Conservation (phyloP, 139 green algal species). For the Chlorella sp. region DNA sequence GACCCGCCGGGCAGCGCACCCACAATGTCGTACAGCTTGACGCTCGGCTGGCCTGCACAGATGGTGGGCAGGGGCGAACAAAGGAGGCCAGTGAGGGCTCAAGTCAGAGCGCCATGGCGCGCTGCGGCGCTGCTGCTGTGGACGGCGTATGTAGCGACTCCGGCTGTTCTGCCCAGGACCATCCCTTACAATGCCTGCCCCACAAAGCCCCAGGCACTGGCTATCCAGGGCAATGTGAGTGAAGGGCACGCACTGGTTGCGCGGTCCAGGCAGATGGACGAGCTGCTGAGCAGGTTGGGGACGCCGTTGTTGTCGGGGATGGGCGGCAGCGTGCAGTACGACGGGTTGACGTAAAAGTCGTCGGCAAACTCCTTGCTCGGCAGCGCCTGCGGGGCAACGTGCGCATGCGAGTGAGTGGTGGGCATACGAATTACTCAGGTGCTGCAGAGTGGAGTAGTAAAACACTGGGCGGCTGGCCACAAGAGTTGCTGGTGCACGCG, state of each 20-base stretch:
- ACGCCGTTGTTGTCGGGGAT: background rate
- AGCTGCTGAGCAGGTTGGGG: background rate
- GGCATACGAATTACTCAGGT: background rate
- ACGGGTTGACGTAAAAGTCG: background rate
- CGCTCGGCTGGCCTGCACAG: background rate
- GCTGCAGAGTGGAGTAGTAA: background rate
- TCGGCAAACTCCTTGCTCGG: background rate
- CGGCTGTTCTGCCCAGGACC: background rate
- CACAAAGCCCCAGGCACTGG: background rate
- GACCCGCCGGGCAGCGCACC: background rate
- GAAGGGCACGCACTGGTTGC: background rate
- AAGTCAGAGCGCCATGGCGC: background rate
- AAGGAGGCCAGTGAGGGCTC: too few species aligned
- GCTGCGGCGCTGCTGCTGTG: background rate
- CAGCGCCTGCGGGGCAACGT: background rate
- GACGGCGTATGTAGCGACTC: background rate
- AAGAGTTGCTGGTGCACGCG: background rate
- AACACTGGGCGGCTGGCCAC: too few species aligned
- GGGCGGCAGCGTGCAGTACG: background rate
- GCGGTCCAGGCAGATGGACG: background rate
- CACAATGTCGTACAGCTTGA: background rate
- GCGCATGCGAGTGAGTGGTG: background rate
- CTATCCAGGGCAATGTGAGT: background rate
- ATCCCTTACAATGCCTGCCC: background rate
- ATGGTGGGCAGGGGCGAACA: background rate